Evolutionary conservation across 352 stramenopile species (phyloP).

Genomic region (Phytophthora boehmeriae): DNA sequence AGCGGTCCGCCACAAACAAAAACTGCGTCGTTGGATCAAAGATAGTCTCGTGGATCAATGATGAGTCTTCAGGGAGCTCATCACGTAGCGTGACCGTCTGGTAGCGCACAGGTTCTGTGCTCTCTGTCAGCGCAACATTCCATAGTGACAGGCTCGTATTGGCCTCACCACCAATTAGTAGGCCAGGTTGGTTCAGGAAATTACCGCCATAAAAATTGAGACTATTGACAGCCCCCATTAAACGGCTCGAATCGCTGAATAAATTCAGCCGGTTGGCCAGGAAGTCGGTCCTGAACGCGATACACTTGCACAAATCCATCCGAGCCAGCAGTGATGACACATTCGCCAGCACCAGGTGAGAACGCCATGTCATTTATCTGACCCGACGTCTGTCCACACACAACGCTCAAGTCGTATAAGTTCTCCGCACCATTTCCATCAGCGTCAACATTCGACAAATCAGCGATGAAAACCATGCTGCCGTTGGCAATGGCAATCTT

Average conservation of each 20-base stretch:
- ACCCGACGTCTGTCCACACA: slow-evolving; percentile 67
- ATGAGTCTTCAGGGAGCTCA: slow-evolving; percentile 27
- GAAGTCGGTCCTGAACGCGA: slow-evolving; percentile 48
- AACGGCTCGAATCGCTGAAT: slow-evolving; percentile 85
- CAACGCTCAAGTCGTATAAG: slow-evolving; percentile 69
- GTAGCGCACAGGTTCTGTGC: slow-evolving; percentile 53
- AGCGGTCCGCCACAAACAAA: slow-evolving; percentile 79
- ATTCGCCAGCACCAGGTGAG: slow-evolving; percentile 54
- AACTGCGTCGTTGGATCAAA: slow-evolving; percentile 78
- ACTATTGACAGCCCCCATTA: slow-evolving; percentile 65
- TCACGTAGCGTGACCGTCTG: slow-evolving; percentile 68
- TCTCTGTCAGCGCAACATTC: slow-evolving; percentile 61
- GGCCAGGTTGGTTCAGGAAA: slow-evolving; percentile 44
- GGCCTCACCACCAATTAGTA: slow-evolving; percentile 69
- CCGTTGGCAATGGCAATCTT: slow-evolving; percentile 79
- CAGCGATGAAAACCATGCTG: slow-evolving; percentile 64
- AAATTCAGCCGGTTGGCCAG: slow-evolving; percentile 65
- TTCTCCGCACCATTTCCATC: slow-evolving; percentile 53
- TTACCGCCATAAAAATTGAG: slow-evolving; percentile 73
- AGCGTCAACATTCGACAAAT: slow-evolving; percentile 56
- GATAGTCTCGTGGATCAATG: slow-evolving; percentile 60
- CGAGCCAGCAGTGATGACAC: slow-evolving; percentile 67
- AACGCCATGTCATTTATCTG: slow-evolving; percentile 86
- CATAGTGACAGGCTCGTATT: slow-evolving; percentile 61
- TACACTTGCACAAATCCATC: slow-evolving; percentile 87